Evolutionary conservation across 2,329 filamentous ascomycete species (phyloP).

Genomic region (Macroventuria anomochaeta): DNA sequence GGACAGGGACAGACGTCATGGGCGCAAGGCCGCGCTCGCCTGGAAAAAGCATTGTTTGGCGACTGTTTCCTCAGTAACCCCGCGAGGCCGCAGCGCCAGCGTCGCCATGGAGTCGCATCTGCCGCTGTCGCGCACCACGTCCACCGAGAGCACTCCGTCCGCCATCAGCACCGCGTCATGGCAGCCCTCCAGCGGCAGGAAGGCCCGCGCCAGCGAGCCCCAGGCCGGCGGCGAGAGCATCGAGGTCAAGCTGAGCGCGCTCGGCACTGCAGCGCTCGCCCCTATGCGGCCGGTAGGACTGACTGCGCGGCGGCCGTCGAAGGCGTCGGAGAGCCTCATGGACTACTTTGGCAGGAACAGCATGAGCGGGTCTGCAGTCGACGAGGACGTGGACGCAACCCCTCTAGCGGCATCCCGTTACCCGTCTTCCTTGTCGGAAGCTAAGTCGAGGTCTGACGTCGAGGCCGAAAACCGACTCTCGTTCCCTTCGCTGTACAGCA

Average conservation of each 20-base stretch:
- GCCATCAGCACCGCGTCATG: conserved; percentile 49
- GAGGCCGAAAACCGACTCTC: conserved; percentile 69
- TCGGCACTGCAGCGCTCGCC: conserved; percentile 53
- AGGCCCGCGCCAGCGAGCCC: conserved; percentile 66
- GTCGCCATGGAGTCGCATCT: conserved; percentile 33
- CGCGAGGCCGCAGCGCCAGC: conserved; percentile 12
- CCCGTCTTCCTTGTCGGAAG: conserved; percentile 56
- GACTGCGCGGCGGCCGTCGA: conserved; percentile 49
- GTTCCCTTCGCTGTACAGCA: conserved; percentile 74
- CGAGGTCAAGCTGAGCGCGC: conserved; percentile 70
- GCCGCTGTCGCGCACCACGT: conserved; percentile 44
- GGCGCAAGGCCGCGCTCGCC: conserved; percentile 11
- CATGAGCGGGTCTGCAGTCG: conserved; percentile 52
- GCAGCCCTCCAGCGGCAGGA: conserved; percentile 53
- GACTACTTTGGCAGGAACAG: conserved; percentile 35
- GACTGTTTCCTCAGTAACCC: neutral
- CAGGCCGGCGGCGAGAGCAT: conserved; percentile 64
- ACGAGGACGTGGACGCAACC: conserved; percentile 58
- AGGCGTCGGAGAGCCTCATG: conserved; percentile 54
- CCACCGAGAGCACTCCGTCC: conserved; percentile 55
- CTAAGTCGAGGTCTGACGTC: conserved; percentile 54
- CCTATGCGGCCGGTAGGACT: conserved; percentile 40
- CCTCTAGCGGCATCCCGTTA: conserved; percentile 26
- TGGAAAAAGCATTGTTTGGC: conserved; percentile 22
- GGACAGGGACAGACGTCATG: conserved; percentile 22